phyloP scores from a whole-genome alignment of 2,329 filamentous ascomycete species.

The Exophiala lecanii-corni region DNA sequence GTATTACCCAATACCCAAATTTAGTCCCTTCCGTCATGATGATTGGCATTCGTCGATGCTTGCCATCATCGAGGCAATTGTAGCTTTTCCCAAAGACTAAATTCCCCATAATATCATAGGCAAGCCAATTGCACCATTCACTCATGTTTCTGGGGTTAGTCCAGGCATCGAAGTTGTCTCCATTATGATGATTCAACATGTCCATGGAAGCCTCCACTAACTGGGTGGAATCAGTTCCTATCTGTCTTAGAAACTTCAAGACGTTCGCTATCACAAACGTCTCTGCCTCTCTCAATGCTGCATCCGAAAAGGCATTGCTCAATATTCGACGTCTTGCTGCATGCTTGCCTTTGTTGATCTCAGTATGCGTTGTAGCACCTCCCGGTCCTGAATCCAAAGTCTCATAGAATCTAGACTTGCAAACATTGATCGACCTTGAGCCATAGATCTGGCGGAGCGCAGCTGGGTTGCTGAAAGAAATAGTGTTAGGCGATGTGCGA shows the following conservation, averaged over 20 bases:
- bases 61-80: slow-evolving; percentile 31
- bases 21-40: slow-evolving; percentile 18
- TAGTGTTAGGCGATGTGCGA: slow-evolving; percentile 27
- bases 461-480: slow-evolving; percentile 23
- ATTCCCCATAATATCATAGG: slow-evolving; percentile 41
- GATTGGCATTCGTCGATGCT: slow-evolving; percentile 34
- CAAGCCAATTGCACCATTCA: slow-evolving; percentile 34
- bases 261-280: slow-evolving; percentile 19
- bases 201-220: background rate
- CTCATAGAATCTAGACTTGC: slow-evolving; percentile 26
- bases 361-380: slow-evolving; percentile 28
- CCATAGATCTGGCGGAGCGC: slow-evolving; percentile 45
- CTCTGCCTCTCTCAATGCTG: slow-evolving; percentile 25
- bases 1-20: slow-evolving; percentile 16
- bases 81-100: slow-evolving; percentile 40
- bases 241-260: slow-evolving; percentile 7
- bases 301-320: slow-evolving; percentile 32
- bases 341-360: slow-evolving; percentile 24
- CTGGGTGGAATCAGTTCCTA: slow-evolving; percentile 7
- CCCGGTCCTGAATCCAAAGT: slow-evolving; percentile 19
- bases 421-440: slow-evolving; percentile 30
- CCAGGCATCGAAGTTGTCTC: slow-evolving; percentile 18
- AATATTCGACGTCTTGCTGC: slow-evolving; percentile 28
- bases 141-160: slow-evolving; percentile 30
- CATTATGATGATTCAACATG: slow-evolving; percentile 14